phyloP scores from a whole-genome alignment of 768 basidiomycete genomes.

The Phanerochaete carnosa region DNA sequence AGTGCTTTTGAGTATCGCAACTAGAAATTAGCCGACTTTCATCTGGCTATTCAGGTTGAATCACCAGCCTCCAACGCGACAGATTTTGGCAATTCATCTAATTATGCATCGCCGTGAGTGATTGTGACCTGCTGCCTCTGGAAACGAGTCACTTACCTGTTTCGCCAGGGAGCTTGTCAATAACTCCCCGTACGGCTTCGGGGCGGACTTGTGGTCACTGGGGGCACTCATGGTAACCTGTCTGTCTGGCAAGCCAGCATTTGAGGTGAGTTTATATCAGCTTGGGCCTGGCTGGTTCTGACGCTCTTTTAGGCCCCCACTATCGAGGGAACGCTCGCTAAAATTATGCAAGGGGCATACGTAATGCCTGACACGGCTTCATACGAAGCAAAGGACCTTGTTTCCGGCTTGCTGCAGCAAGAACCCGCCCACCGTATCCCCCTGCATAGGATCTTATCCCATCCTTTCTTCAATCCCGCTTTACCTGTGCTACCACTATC shows the following conservation, averaged over 20 bases:
- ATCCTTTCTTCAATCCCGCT: slow-evolving; percentile 30
- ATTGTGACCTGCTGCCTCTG: neutral
- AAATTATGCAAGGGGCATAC: slow-evolving; percentile 23
- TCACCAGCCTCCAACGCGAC: slow-evolving; percentile 20
- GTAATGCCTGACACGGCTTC: slow-evolving; percentile 25
- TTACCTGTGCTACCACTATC: slow-evolving; percentile 15
- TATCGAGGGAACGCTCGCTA: slow-evolving; percentile 19
- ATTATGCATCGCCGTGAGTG: slow-evolving; percentile 42
- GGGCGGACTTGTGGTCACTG: slow-evolving; percentile 46
- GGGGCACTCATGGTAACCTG: slow-evolving; percentile 40
- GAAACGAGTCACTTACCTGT: neutral
- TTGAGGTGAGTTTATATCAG: slow-evolving; percentile 26
- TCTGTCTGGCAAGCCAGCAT: slow-evolving; percentile 32
- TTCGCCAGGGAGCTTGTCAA: slow-evolving; percentile 37
- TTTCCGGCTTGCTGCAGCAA: slow-evolving; percentile 21
- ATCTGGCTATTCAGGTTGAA: slow-evolving; percentile 30
- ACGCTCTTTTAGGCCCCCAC: slow-evolving; percentile 16
- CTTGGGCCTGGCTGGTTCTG: neutral
- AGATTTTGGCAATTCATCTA: slow-evolving; percentile 19
- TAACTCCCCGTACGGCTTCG: slow-evolving; percentile 30
- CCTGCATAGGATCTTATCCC: slow-evolving; percentile 23
- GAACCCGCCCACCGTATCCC: slow-evolving; percentile 27
- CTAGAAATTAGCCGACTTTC: slow-evolving; percentile 46
- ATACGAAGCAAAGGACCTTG: slow-evolving; percentile 17
- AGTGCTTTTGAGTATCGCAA: neutral